Conservation (phyloP, 805 yeast species). For the Jamesozyma lodderae region DNA sequence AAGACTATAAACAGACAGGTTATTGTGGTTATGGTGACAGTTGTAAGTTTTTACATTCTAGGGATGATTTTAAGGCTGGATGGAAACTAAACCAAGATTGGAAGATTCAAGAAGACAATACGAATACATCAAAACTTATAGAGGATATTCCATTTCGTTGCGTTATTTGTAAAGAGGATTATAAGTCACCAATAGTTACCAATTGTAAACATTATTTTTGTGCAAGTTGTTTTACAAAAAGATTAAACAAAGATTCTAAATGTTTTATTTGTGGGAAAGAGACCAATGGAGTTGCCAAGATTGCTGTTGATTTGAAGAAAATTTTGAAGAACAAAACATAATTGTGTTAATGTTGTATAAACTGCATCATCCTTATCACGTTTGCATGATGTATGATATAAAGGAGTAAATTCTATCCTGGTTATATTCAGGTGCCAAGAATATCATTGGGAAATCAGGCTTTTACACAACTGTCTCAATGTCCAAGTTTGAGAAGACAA, state of each 20-base stretch:
- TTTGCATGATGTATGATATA: too few relatives aligned
- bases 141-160: conserved; percentile 49
- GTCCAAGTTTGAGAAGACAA: too few relatives aligned
- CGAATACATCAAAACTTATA: conserved; percentile 11
- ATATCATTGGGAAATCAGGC: too few relatives aligned
- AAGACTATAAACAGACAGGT: conserved; percentile 84
- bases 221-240: conserved; percentile 45
- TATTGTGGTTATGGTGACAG: conserved; percentile 96
- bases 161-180: conserved; percentile 48
- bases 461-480: too few relatives aligned
- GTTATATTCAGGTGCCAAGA: too few relatives aligned
- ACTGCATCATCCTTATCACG: too few relatives aligned
- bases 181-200: conserved; percentile 48
- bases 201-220: conserved; percentile 59
- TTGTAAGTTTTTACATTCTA: conserved; percentile 84
- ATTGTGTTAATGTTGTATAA: too few relatives aligned
- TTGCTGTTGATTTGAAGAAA: conserved; percentile 36
- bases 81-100: conserved; percentile 64
- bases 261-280: conserved; percentile 54
- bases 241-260: conserved; percentile 34
- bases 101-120: conserved; percentile 36
- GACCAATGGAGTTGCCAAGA: conserved; percentile 51
- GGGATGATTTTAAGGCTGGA: conserved; percentile 75
- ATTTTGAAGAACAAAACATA: conserved; percentile 12
- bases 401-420: too few relatives aligned